phyloP scores from a whole-genome alignment of 1,139 yeast species.

The Yamadazyma atlantica region DNA sequence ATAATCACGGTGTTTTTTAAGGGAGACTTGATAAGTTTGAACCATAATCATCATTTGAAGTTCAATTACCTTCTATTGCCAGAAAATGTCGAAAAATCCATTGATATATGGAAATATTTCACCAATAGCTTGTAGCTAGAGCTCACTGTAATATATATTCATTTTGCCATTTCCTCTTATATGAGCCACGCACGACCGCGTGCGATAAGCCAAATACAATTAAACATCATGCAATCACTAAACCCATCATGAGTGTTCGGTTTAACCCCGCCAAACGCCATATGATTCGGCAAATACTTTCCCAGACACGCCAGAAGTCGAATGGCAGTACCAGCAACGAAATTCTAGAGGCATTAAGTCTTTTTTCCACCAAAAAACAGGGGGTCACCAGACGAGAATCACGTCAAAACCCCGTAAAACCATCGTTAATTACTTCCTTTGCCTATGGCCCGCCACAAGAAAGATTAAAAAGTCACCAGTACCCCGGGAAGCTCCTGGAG shows the following conservation, averaged over 20 bases:
- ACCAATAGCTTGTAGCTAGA: slow-evolving; percentile 4
- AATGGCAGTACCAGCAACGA: slow-evolving; percentile 11
- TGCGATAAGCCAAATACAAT: no score
- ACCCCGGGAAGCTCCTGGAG: slow-evolving; percentile 4
- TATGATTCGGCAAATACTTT: no score
- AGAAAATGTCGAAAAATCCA: slow-evolving; percentile 29
- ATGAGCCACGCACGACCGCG: no score
- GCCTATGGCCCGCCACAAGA: slow-evolving; percentile 35
- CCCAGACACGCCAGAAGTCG: background rate
- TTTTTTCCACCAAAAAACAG: slow-evolving; percentile 26
- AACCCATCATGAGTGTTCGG: no score
- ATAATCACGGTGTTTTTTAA: slow-evolving; percentile 26
- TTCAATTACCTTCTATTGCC: slow-evolving; percentile 46
- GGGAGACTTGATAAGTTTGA: slow-evolving; percentile 33
- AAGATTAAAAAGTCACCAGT: slow-evolving; percentile 18
- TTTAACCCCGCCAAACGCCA: no score
- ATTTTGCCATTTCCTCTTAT: no score
- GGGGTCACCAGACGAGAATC: slow-evolving; percentile 5
- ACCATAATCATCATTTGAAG: slow-evolving; percentile 31
- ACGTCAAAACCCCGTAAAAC: slow-evolving; percentile 22
- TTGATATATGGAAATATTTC: slow-evolving; percentile 31
- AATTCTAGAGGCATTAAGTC: slow-evolving; percentile 41
- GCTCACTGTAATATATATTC: no score
- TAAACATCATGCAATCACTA: no score
- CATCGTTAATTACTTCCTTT: slow-evolving; percentile 35